Evolutionary conservation across 345 rosid species (phyloP).

Genomic region (Syzygium aromaticum): DNA sequence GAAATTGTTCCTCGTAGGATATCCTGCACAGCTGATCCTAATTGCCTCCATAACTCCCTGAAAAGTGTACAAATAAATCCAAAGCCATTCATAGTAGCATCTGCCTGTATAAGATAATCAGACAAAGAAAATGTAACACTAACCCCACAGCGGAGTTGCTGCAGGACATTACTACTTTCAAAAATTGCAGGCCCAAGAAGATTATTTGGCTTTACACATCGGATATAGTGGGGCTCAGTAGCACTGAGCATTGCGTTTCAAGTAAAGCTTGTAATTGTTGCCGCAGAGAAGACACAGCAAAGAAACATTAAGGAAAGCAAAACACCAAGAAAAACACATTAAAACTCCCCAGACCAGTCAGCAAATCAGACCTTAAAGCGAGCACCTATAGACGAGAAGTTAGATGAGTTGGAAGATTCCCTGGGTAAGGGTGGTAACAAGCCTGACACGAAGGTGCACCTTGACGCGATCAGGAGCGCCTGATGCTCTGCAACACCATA

Average conservation of each 20-base stretch:
- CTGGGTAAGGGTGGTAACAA: constrained; percentile 73
- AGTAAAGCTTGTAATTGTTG: constrained; percentile 95
- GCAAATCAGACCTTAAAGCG: constrained; percentile 65
- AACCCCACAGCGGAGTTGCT: constrained; percentile 97
- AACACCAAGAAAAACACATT: not conserved
- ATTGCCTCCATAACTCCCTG: constrained; percentile 99
- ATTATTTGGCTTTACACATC: constrained; percentile 95
- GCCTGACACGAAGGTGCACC: constrained; percentile 70
- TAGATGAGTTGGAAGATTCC: constrained; percentile 79
- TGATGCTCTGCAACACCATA: constrained; percentile 94
- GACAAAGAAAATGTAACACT: constrained; percentile 20
- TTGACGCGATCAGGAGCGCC: constrained; percentile 67
- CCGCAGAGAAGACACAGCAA: constrained; percentile 33
- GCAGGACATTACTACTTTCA: constrained; percentile 73
- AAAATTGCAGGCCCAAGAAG: constrained; percentile 84
- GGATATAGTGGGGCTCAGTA: constrained; percentile 96
- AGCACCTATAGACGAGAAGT: constrained; percentile 94
- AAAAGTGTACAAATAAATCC: not conserved
- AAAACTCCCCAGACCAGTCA: not conserved
- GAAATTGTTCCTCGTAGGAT: constrained; percentile 83
- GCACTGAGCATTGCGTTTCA: constrained; percentile 59
- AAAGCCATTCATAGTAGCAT: not conserved
- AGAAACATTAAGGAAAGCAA: not conserved
- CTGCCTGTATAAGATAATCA: not conserved
- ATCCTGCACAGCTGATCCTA: constrained; percentile 97